A percentile compares a stretch with the other conserved stretches of the same genome.
phyloP scores from a whole-genome alignment of 2,329 filamentous ascomycete species.

The Epichloe uncinata region DNA sequence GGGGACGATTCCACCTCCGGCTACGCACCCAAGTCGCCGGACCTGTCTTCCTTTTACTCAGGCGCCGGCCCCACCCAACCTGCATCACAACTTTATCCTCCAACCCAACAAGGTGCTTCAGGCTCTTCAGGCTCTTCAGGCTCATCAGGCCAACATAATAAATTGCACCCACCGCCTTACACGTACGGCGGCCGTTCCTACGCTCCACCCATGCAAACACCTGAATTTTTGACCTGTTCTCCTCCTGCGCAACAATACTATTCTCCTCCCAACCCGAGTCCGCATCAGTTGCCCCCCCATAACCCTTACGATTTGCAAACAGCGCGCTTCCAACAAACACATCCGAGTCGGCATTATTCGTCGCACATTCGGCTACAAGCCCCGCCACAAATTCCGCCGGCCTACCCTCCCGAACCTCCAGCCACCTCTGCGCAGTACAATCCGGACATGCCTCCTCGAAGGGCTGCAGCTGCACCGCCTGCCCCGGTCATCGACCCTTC shows the following conservation, averaged over 20 bases:
- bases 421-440: slow-evolving; percentile 4
- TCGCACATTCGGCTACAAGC: slow-evolving; percentile 2
- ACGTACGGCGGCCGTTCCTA: slow-evolving; percentile 13
- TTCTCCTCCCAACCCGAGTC: slow-evolving; percentile 9
- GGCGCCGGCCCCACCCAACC: slow-evolving; percentile 15
- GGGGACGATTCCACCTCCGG: slow-evolving; percentile 26
- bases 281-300: slow-evolving; percentile 4
- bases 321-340: slow-evolving; percentile 5
- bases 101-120: slow-evolving; percentile 1
- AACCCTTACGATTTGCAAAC: slow-evolving; percentile 8
- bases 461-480: slow-evolving; percentile 17
- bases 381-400: not conserved
- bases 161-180: slow-evolving; percentile 19
- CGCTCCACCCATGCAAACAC: slow-evolving; percentile 17
- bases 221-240: slow-evolving; percentile 13
- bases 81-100: slow-evolving; percentile 9
- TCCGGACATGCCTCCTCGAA: slow-evolving; percentile 22
- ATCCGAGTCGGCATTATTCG: not conserved
- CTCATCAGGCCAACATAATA: slow-evolving; percentile 20
- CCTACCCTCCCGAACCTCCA: not conserved
- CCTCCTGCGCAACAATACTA: slow-evolving; percentile 11
- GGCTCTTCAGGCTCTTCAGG: too few relatives aligned
- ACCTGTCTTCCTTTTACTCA: slow-evolving; percentile 44
- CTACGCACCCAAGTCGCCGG: slow-evolving; percentile 46
- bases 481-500: slow-evolving; percentile 41